A percentile compares a stretch with the other conserved stretches of the same genome.
phyloP scores from a whole-genome alignment of 1,139 yeast species.

The Nakaseomyces delphensis region DNA sequence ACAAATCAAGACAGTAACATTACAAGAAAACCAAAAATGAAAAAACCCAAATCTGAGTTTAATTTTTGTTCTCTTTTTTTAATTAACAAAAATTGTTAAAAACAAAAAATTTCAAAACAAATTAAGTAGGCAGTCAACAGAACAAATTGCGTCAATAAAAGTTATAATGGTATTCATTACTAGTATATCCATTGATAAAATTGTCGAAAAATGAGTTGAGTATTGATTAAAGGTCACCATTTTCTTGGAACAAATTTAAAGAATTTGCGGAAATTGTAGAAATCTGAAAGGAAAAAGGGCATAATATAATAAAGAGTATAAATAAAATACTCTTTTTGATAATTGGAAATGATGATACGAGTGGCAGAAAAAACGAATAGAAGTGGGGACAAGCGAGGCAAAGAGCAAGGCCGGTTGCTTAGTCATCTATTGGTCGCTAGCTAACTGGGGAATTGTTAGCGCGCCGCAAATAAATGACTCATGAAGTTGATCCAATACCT shows the following conservation, averaged over 20 bases:
- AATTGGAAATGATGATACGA: too few species aligned
- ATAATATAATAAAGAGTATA: neutral
- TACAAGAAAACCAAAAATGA: neutral
- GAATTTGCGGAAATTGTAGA: neutral
- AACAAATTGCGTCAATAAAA: neutral
- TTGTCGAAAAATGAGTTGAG: neutral
- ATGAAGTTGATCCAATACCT: neutral
- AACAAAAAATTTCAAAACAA: neutral
- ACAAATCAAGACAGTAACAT: too few species aligned
- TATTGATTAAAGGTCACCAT: neutral
- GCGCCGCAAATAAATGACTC: neutral
- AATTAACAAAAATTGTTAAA: neutral
- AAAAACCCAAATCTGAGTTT: neutral
- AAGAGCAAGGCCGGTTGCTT: neutral
- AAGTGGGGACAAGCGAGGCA: constrained; percentile 5
- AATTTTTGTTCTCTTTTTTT: too few species aligned
- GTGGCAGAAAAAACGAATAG: constrained; percentile 2
- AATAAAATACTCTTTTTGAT: too few species aligned
- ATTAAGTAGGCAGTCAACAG: neutral
- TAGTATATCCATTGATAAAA: neutral
- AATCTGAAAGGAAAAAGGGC: neutral
- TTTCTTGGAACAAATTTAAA: neutral
- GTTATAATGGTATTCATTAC: neutral
- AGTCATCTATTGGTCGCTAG: constrained; percentile 1
- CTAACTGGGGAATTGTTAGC: constrained; percentile 4